phyloP scores from a whole-genome alignment of 495 filamentous ascomycete species.

The Lophiotrema nucula region DNA sequence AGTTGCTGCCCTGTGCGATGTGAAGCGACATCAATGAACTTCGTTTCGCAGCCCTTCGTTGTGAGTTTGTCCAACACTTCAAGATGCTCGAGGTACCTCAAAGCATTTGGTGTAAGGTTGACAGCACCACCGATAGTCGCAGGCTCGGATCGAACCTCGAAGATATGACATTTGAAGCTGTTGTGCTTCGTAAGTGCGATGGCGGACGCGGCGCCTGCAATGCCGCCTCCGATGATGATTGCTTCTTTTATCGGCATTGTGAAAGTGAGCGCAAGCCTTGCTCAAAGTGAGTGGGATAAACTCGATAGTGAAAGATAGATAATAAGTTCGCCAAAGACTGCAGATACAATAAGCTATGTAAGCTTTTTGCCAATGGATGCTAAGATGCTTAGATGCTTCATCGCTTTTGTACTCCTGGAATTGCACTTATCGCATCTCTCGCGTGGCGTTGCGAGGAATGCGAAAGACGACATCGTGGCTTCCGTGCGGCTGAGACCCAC shows the following conservation, averaged over 20 bases:
- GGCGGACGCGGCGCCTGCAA: constrained; percentile 21
- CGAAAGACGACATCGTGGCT: too few species aligned
- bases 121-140: constrained; percentile 30
- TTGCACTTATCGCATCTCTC: too few species aligned
- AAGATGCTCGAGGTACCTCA: constrained; percentile 27
- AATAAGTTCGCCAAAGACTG: too few species aligned
- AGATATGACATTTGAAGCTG: constrained; percentile 15
- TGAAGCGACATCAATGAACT: constrained; percentile 20
- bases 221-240: constrained; percentile 31
- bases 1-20: constrained; percentile 21
- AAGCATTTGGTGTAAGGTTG: constrained; percentile 26
- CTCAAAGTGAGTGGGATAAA: neutral
- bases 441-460: too few species aligned
- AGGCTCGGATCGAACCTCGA: constrained; percentile 24
- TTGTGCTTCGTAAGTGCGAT: constrained; percentile 18
- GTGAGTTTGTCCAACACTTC: constrained; percentile 7
- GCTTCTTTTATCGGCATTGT: constrained; percentile 21
- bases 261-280: too few species aligned
- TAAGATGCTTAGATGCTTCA: too few species aligned
- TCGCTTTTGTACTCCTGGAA: too few species aligned
- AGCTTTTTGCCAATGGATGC: too few species aligned
- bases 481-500: too few species aligned
- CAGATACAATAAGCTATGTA: too few species aligned
- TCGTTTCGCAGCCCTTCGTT: constrained; percentile 16
- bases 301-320: neutral